Conservation (phyloP, 768 basidiomycete species). For the Lyophyllum shimeji region DNA sequence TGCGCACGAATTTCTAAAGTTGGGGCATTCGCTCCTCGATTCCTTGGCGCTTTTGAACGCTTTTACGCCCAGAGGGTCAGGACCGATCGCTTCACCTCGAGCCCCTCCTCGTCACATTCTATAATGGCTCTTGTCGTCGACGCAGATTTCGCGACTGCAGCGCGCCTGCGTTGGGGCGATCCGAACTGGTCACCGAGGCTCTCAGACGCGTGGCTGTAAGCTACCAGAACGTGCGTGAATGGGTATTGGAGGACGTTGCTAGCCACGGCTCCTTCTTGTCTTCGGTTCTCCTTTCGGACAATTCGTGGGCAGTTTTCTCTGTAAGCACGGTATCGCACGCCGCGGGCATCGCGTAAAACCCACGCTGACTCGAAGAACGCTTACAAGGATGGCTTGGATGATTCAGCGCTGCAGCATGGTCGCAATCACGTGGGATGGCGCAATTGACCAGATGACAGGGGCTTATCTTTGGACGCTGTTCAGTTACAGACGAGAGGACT, state of each 20-base stretch:
- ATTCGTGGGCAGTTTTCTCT: background rate
- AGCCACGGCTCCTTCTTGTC: background rate
- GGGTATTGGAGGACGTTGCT: background rate
- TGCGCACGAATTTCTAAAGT: background rate
- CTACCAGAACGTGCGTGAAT: background rate
- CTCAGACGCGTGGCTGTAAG: too few relatives aligned
- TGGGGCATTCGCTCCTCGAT: too few relatives aligned
- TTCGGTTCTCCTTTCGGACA: background rate
- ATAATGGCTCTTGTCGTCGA: background rate
- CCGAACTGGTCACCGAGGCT: too few relatives aligned
- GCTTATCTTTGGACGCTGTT: background rate
- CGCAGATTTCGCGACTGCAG: background rate
- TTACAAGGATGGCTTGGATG: background rate
- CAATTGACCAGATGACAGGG: background rate
- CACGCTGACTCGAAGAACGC: background rate
- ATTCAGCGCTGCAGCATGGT: background rate
- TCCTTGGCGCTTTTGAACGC: background rate
- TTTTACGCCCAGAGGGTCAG: background rate
- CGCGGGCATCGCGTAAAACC: background rate
- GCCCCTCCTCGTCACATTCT: background rate
- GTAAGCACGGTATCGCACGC: background rate
- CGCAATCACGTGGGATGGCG: conserved; percentile 1
- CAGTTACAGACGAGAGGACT: background rate
- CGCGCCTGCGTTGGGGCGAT: too few relatives aligned
- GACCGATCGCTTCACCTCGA: too few relatives aligned